phyloP scores from a whole-genome alignment of 1,284 basidiomycete species.

The Paramarasmius palmivorus region DNA sequence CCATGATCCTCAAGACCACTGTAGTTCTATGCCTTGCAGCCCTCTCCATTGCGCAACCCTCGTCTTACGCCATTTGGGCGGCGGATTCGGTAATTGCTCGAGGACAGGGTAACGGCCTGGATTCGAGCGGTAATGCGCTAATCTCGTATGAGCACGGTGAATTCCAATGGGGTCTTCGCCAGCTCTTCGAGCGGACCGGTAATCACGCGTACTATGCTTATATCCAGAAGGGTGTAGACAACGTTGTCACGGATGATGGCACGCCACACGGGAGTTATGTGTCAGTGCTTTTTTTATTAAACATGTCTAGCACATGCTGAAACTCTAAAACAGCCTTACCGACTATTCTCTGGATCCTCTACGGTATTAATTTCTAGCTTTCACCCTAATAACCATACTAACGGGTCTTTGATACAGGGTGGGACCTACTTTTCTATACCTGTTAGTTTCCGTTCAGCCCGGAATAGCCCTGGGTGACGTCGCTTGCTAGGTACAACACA shows the following conservation, averaged over 20 bases:
- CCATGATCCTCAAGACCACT: background rate
- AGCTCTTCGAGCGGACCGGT: slow-evolving; percentile 38
- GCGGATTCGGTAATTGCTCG: slow-evolving; percentile 44
- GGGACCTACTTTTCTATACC: slow-evolving; percentile 38
- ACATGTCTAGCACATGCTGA: background rate
- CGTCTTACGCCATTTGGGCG: slow-evolving; percentile 43
- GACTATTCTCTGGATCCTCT: slow-evolving; percentile 36
- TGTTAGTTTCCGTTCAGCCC: slow-evolving; percentile 22
- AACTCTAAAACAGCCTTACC: slow-evolving; percentile 22
- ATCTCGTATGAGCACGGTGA: slow-evolving; percentile 47
- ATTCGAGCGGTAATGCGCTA: slow-evolving; percentile 28
- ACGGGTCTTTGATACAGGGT: slow-evolving; percentile 22
- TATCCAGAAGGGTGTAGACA: slow-evolving; percentile 36
- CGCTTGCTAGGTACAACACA: slow-evolving; percentile 28
- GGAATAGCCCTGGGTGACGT: background rate
- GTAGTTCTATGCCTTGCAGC: background rate
- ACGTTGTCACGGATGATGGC: slow-evolving; percentile 38
- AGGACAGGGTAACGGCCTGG: slow-evolving; percentile 43
- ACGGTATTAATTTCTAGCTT: slow-evolving; percentile 15
- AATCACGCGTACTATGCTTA: slow-evolving; percentile 43
- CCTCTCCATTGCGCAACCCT: slow-evolving; percentile 23
- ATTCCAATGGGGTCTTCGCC: slow-evolving; percentile 39
- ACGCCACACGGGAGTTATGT: slow-evolving; percentile 37
- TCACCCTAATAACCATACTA: background rate
- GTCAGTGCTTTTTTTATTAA: slow-evolving; percentile 22